Evolutionary conservation across 305 asterid genomes (phyloP).

Genomic region (Fraxinus platypoda): DNA sequence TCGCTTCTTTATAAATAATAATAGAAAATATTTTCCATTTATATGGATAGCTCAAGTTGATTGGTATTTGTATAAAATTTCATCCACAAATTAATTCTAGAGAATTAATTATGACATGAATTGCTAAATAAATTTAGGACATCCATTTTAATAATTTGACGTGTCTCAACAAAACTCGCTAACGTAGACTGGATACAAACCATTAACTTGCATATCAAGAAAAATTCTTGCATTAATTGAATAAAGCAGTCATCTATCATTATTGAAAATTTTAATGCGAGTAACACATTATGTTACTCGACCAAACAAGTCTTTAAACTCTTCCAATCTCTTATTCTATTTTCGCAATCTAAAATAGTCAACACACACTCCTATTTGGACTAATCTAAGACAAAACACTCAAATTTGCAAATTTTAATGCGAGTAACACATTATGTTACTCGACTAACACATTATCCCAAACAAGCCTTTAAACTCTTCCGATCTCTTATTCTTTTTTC

Average conservation of each 20-base stretch:
- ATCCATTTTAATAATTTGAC: background rate
- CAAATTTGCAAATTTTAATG: background rate
- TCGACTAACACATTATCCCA: background rate
- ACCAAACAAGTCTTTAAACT: background rate
- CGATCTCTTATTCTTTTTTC: background rate
- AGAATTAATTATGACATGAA: background rate
- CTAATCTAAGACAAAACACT: background rate
- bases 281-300: background rate
- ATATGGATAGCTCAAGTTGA: background rate
- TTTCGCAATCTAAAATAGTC: background rate
- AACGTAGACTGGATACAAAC: background rate
- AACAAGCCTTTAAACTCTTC: background rate
- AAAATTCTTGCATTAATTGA: background rate
- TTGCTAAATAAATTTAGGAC: background rate
- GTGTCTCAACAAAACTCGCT: background rate
- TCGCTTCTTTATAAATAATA: background rate
- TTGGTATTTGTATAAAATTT: background rate
- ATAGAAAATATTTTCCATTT: background rate
- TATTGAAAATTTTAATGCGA: background rate
- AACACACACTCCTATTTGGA: background rate
- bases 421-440: background rate
- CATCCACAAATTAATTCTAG: background rate
- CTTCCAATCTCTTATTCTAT: background rate
- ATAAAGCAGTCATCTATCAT: background rate
- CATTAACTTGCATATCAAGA: background rate